phyloP scores from a whole-genome alignment of 2,329 filamentous ascomycete species.

The Geosmithia putterillii region DNA sequence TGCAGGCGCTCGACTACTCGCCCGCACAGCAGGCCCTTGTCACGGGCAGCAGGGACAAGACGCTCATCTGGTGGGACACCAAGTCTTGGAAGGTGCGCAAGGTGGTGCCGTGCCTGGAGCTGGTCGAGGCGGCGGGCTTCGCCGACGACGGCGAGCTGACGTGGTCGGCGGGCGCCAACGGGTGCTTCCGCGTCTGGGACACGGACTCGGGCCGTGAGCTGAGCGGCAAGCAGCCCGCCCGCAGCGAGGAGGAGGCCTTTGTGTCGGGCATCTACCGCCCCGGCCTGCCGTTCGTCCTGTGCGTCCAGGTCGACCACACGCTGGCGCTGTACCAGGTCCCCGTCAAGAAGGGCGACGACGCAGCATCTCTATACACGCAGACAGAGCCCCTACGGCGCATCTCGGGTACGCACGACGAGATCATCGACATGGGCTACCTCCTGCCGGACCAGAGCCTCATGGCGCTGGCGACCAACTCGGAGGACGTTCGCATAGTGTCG shows the following conservation, averaged over 20 bases:
- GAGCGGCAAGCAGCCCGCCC: conserved; percentile 56
- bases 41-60: conserved; percentile 85
- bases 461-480: conserved; percentile 87
- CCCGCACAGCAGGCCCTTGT: conserved; percentile 61
- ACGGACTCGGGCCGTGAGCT: conserved; percentile 66
- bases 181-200: conserved; percentile 74
- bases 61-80: conserved; percentile 83
- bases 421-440: conserved; percentile 86
- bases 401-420: conserved; percentile 93
- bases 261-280: conserved; percentile 57
- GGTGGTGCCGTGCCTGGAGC: conserved; percentile 74
- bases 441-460: conserved; percentile 69
- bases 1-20: conserved; percentile 79
- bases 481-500: conserved; percentile 82
- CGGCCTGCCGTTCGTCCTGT: conserved; percentile 58
- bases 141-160: conserved; percentile 57
- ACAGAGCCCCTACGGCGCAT: conserved; percentile 59
- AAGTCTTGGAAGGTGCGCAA: conserved; percentile 72
- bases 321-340: conserved; percentile 55
- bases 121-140: conserved; percentile 76
- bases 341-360: conserved; percentile 20
- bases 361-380: conserved; percentile 17
- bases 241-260: conserved; percentile 53
- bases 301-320: conserved; percentile 82
- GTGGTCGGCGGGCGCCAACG: conserved; percentile 77